Base-by-base conservation (phyloP, 2,329 filamentous ascomycete species). In the Orbilia oligospora region DNA sequence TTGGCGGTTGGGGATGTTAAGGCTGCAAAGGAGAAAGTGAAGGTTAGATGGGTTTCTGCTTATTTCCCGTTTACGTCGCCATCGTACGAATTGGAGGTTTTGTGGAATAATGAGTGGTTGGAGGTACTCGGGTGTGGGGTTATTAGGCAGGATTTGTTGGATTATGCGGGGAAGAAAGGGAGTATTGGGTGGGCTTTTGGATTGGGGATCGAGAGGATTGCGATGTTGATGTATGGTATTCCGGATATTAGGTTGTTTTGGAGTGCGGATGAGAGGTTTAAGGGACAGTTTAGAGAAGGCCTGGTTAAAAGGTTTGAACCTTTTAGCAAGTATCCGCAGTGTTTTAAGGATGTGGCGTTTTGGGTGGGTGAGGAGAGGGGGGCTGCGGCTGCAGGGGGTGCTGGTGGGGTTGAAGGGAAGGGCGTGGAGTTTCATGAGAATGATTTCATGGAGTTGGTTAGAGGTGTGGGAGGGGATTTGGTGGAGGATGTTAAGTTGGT, bases 1-100 rank as follows among this genome's bases (percentile, higher is more conserved):
- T 89, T 91, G 38, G 94, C 94, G 5, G 90, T 90, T 83, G 87
- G 87, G 63, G 92, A 91, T 3, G 89, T 90, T 5, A 85, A 87
- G 16, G 86, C 86, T 75, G 84, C 83, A 10, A 86, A 86, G 63
- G 92, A 97, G 82, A 93, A 94, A 3, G 87, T 98, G 46, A 91
- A 90, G 81, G 91, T 97, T 82, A 90, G 96, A 81, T 99, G 96
- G 96, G 91, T 98, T 6, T 95, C 97, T 84, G 94, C 96, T 0
- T 98, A 96, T 85, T 99, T 99, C 85, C 96, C 96, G 46, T 98
- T 98, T 84, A 99, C 96, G 0, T 94, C 91, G 73, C 96, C 96
- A 0, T 96, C 92, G 5, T 99, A 93, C 92, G 96, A 99, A 84
- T 88, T 99, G 24, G 96, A 99, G 83, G 93, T 99, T 9, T 94